Base-by-base conservation (phyloP, 1,284 basidiomycete species). In the Hymenochaete sp. region DNA sequence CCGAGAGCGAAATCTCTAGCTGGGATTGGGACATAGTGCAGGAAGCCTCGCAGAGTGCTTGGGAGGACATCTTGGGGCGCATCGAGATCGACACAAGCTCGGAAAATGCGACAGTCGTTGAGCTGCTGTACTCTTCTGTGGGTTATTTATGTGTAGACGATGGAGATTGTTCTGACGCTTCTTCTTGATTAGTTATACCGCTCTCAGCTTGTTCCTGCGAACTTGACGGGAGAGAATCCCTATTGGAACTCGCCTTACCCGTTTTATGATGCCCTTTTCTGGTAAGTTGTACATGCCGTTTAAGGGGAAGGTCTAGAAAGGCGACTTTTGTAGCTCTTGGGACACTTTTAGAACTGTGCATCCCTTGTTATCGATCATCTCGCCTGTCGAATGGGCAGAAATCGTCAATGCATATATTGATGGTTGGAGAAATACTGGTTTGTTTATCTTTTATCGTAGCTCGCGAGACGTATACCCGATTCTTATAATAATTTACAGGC, bases 231-330 rank as follows among this genome's bases (percentile, higher is more conserved):
- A 28, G 73, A 76, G 53, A 72, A 72, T 3, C 60, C 66, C 1
- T 82, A 80, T 53, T 70, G 65, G 9, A 64, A 68, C 44, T 82
- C 79, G 0, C 64, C 62, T 0, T 72, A 75, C 9, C 74, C 71
- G 51, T 82, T 81, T 56, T 82, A 80, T 50, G 79, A 82, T 58
- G 82, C 79, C 1, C 57, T 82, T 37, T 82, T 81, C 57, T 82
- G 78, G 70, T 77, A 72, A 72, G 72, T 39, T 67, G 66, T 28
- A 62, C 69, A 10, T 71, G 68, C 46, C 27, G 60, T 38, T 41
- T 36, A 42, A 7, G 27, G 3, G 27, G 8, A 8, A 39, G n/a
- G 19, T 35, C 35, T 21, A 27, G 5, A 32, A 3, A 35, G 16
- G 19, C 9, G n/a, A 4, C 14, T 31, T 38, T 33, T 28, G n/a